phyloP scores from a whole-genome alignment of 2,329 filamentous ascomycete genomes.

The Fusarium ramigenum region DNA sequence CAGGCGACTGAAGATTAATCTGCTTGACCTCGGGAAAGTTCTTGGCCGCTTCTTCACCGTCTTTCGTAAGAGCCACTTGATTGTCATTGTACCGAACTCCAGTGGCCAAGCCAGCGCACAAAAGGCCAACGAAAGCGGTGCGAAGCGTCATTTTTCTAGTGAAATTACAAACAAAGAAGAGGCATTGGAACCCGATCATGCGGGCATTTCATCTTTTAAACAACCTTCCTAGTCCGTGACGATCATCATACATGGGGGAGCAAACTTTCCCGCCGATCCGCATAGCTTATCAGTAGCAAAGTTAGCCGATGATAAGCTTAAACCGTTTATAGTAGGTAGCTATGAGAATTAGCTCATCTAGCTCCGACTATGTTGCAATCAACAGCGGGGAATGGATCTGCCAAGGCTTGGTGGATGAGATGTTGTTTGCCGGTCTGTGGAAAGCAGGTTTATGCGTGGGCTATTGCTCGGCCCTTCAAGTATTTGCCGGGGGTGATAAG shows the following conservation, averaged over 20 bases:
- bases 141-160: slow-evolving; percentile 11
- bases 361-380: slow-evolving; percentile 3
- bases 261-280: slow-evolving; percentile 14
- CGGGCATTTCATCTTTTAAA: slow-evolving; percentile 8
- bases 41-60: slow-evolving; percentile 34
- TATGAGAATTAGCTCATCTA: not conserved
- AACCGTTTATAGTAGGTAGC: slow-evolving; percentile 28
- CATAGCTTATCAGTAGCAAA: slow-evolving; percentile 16
- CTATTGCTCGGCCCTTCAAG: not conserved
- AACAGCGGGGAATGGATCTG: slow-evolving; percentile 13
- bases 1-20: slow-evolving; percentile 40
- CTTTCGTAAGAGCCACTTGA: slow-evolving; percentile 35
- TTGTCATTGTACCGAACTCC: slow-evolving; percentile 42
- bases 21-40: slow-evolving; percentile 36
- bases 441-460: not conserved
- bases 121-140: slow-evolving; percentile 12
- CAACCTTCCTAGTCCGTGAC: not conserved
- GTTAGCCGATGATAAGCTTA: slow-evolving; percentile 24
- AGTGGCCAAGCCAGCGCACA: slow-evolving; percentile 27
- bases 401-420: slow-evolving; percentile 19
- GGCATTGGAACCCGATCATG: not conserved
- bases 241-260: not conserved
- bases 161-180: not conserved
- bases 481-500: not conserved
- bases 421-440: not conserved